phyloP scores from a whole-genome alignment of 2,329 filamentous ascomycete genomes.

The Cercospora janseana region DNA sequence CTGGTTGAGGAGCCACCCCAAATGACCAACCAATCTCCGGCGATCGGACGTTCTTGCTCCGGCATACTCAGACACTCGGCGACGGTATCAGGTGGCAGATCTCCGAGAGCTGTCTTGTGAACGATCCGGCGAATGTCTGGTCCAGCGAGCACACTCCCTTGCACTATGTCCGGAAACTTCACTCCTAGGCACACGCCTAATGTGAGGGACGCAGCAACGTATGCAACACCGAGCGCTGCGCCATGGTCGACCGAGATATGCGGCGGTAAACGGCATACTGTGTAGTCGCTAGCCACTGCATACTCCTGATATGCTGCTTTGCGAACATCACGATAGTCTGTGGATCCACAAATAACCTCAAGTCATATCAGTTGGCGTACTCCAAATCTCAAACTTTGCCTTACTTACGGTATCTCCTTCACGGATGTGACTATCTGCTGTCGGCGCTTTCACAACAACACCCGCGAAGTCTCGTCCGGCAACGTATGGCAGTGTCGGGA shows the following conservation, averaged over 20 bases:
- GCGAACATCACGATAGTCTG: conserved; percentile 45
- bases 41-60: conserved; percentile 15
- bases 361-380: background rate
- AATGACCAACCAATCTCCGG: conserved; percentile 33
- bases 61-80: conserved; percentile 36
- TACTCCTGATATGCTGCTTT: conserved; percentile 47
- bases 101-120: conserved; percentile 42
- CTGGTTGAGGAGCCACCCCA: conserved; percentile 47
- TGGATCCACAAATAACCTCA: conserved; percentile 38
- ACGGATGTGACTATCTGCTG: conserved; percentile 45
- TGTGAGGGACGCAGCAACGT: conserved; percentile 45
- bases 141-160: conserved; percentile 7
- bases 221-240: conserved; percentile 44
- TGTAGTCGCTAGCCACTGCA: conserved; percentile 45
- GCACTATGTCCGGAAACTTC: conserved; percentile 23
- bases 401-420: conserved; percentile 17
- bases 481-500: conserved; percentile 41
- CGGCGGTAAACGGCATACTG: conserved; percentile 42
- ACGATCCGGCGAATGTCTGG: conserved; percentile 23
- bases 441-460: conserved; percentile 32
- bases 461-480: conserved; percentile 27
- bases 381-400: background rate
- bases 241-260: conserved; percentile 39
- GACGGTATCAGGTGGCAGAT: conserved; percentile 20
- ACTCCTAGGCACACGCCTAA: conserved; percentile 45